These are phyloP conservation scores for Globisporangium okanoganense DNA, from an alignment of 352 stramenopile genomes.

Conservation along the genomic window DNA sequence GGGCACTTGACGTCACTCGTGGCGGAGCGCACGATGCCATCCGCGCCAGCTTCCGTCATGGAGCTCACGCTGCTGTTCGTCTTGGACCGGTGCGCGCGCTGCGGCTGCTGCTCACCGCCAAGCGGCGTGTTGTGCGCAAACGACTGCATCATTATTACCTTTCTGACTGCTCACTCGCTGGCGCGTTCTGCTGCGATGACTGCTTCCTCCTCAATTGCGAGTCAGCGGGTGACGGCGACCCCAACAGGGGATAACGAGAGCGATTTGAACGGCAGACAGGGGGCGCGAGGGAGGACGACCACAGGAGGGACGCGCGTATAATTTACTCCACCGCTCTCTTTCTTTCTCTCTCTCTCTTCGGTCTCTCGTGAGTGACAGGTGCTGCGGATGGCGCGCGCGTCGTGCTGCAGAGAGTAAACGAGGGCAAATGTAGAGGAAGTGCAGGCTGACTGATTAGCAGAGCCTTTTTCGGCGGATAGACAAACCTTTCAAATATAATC, in stretches of 20 bases:
- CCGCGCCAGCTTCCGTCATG: conserved; percentile 6
- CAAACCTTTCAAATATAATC: too few relatives aligned
- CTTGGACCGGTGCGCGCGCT: conserved; percentile 9
- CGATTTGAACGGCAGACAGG: background rate
- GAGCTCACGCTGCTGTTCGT: conserved; percentile 14
- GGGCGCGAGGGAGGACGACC: background rate
- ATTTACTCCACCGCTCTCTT: background rate
- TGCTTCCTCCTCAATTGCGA: too few relatives aligned
- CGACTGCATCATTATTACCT: background rate
- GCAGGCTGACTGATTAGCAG: too few relatives aligned
- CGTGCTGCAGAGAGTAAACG: too few relatives aligned
- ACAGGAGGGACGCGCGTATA: background rate
- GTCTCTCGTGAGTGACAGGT: background rate
- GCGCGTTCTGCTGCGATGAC: background rate
- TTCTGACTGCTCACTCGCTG: background rate
- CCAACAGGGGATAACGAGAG: background rate
- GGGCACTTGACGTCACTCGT: conserved; percentile 30
- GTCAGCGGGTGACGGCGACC: background rate
- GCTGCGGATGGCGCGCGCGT: background rate
- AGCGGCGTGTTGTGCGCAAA: background rate
- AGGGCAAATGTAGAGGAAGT: background rate
- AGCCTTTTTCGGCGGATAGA: background rate
- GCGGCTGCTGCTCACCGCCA: background rate
- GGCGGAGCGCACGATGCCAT: conserved; percentile 9
- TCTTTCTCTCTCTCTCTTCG: background rate